Conservation (phyloP, 2,329 filamentous ascomycete genomes). For the Colletotrichum costaricense region DNA sequence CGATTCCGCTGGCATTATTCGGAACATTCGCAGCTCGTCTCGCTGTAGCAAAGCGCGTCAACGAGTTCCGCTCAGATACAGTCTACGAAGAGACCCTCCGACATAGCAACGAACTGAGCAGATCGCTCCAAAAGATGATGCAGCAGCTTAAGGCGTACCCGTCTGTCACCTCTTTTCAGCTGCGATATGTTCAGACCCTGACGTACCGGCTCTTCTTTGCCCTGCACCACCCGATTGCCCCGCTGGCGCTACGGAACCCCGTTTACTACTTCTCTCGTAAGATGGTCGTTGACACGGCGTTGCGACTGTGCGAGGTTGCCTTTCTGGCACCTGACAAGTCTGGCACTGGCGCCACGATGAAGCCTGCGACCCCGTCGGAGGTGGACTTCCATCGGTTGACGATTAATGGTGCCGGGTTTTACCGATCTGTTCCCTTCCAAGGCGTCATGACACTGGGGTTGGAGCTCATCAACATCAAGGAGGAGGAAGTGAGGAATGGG, state of each 20-base stretch:
- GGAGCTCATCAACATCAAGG: slow-evolving; percentile 58
- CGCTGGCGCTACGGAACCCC: slow-evolving; percentile 55
- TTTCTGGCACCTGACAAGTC: slow-evolving; percentile 34
- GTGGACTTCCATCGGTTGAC: slow-evolving; percentile 51
- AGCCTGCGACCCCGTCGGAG: slow-evolving; percentile 7
- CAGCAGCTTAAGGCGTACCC: slow-evolving; percentile 42
- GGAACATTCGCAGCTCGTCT: slow-evolving; percentile 57
- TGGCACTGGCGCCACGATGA: slow-evolving; percentile 23
- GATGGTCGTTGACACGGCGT: slow-evolving; percentile 55
- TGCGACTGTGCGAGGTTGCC: slow-evolving; percentile 40
- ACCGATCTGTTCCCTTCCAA: slow-evolving; percentile 54
- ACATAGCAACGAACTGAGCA: slow-evolving; percentile 57
- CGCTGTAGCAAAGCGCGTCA: slow-evolving; percentile 56
- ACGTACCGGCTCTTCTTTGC: slow-evolving; percentile 61
- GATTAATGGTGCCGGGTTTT: slow-evolving; percentile 54
- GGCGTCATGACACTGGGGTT: slow-evolving; percentile 55
- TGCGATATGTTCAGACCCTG: slow-evolving; percentile 54
- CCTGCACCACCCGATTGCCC: slow-evolving; percentile 64
- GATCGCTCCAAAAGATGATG: slow-evolving; percentile 50
- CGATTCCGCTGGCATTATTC: slow-evolving; percentile 59
- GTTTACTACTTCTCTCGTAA: slow-evolving; percentile 65
- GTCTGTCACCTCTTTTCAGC: slow-evolving; percentile 51
- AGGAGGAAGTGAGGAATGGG: slow-evolving; percentile 51
- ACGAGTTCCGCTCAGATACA: slow-evolving; percentile 55
- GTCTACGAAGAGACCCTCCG: slow-evolving; percentile 61